Conservation (phyloP, 2,329 filamentous ascomycete genomes). For the Penicillium sp. region DNA sequence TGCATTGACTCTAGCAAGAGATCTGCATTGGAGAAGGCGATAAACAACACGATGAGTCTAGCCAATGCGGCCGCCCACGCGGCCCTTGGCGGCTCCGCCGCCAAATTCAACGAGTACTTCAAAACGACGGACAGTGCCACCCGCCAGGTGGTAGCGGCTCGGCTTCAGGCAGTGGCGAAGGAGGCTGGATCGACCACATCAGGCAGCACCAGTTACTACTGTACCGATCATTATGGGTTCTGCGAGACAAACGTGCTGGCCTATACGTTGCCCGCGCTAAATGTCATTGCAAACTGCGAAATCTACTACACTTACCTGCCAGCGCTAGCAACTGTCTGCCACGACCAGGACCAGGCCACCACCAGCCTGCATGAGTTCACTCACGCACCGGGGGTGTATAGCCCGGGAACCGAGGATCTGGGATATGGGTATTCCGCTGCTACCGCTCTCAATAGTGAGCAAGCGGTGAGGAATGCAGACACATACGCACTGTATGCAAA, state of each 20-base stretch:
- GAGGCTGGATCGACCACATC: conserved; percentile 55
- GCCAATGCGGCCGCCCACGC: conserved; percentile 53
- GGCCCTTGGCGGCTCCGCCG: conserved; percentile 45
- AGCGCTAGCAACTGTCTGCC: conserved; percentile 52
- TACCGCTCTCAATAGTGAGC: conserved; percentile 44
- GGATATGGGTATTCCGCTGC: conserved; percentile 57
- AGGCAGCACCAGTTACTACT: conserved; percentile 56
- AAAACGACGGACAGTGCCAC: conserved; percentile 52
- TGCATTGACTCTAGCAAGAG: conserved; percentile 54
- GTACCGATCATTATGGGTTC: conserved; percentile 55
- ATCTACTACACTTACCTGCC: conserved; percentile 55
- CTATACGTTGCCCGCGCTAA: conserved; percentile 57
- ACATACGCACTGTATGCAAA: conserved; percentile 57
- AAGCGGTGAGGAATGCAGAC: conserved; percentile 64
- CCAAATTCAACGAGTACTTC: conserved; percentile 55
- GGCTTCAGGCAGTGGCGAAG: conserved; percentile 52
- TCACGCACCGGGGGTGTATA: conserved; percentile 55
- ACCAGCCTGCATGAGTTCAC: conserved; percentile 66
- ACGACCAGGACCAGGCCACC: conserved; percentile 63
- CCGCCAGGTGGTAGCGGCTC: conserved; percentile 51
- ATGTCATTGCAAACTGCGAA: conserved; percentile 61
- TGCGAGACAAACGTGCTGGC: conserved; percentile 57
- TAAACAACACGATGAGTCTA: conserved; percentile 50
- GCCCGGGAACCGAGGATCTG: conserved; percentile 58
- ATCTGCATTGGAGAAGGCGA: conserved; percentile 49